Percentiles rank a stretch among this genome's conserved stretches.
Evolutionary conservation across 768 basidiomycete species (phyloP).

Genomic region (Clitopilus passeckerianus): DNA sequence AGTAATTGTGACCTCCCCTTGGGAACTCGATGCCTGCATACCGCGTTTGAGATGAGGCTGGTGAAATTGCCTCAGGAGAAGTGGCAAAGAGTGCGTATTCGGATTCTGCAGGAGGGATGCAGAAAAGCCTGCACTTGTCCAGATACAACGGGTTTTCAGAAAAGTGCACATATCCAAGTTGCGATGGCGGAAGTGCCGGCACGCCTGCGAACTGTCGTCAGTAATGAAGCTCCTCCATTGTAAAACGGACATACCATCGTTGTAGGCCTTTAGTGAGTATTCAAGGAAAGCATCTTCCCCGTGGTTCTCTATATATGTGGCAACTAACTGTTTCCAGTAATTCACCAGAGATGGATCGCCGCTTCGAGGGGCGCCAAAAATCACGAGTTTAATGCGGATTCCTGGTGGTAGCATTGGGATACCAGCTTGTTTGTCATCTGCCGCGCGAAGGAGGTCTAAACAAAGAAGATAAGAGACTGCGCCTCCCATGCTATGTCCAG

Average conservation of each 20-base stretch:
- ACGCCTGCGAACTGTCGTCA: conserved; percentile 33
- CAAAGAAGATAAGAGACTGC: conserved; percentile 46
- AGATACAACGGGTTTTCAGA: conserved; percentile 44
- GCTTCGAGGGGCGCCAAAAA: conserved; percentile 48
- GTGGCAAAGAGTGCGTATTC: conserved; percentile 43
- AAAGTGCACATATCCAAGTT: conserved; percentile 51
- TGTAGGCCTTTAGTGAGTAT: conserved; percentile 48
- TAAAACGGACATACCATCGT: conserved; percentile 38
- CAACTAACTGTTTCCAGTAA: conserved; percentile 35
- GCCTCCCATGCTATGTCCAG: conserved; percentile 57
- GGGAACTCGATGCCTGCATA: conserved; percentile 27
- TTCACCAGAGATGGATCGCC: conserved; percentile 38
- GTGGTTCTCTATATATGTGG: conserved; percentile 23
- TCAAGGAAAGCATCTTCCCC: conserved; percentile 36
- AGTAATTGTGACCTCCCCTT: conserved; percentile 61
- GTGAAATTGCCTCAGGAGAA: conserved; percentile 8
- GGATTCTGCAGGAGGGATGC: conserved; percentile 36
- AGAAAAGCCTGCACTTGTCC: conserved; percentile 40
- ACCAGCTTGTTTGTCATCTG: conserved; percentile 6
- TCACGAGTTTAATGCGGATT: conserved; percentile 33
- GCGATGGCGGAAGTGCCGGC: conserved; percentile 47
- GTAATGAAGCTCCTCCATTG: background rate
- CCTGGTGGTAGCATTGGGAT: conserved; percentile 15
- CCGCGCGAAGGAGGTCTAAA: conserved; percentile 37
- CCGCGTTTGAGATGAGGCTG: background rate